phyloP scores from a whole-genome alignment of 495 filamentous ascomycete genomes.

The Hyaloscypha hepaticicola region DNA sequence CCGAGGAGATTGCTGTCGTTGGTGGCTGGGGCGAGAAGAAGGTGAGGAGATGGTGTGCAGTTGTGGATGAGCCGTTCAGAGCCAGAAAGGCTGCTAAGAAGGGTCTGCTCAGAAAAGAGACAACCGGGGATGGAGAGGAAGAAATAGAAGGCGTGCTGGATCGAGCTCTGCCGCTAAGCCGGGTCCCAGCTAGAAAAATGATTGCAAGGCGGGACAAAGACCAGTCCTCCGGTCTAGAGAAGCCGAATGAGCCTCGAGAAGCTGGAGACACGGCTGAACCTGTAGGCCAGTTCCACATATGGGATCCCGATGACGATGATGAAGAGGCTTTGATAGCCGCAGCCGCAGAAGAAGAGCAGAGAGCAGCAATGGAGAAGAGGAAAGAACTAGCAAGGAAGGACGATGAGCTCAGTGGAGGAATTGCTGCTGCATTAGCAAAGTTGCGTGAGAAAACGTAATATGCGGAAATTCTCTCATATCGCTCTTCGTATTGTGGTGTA shows the following conservation, averaged over 20 bases:
- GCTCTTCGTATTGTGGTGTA: too few relatives aligned
- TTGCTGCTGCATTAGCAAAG: constrained; percentile 53
- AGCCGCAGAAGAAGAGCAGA: constrained; percentile 39
- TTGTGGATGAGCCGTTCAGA: constrained; percentile 81
- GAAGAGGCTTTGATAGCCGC: constrained; percentile 49
- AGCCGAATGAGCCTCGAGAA: neutral
- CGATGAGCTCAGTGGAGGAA: constrained; percentile 48
- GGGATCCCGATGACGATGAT: constrained; percentile 46
- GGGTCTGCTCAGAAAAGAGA: constrained; percentile 33
- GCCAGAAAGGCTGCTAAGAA: constrained; percentile 65
- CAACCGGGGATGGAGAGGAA: constrained; percentile 24
- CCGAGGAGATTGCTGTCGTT: constrained; percentile 78
- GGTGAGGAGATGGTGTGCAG: constrained; percentile 76
- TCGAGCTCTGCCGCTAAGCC: constrained; percentile 40
- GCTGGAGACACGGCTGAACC: constrained; percentile 12
- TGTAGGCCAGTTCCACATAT: constrained; percentile 16
- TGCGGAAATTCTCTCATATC: too few relatives aligned
- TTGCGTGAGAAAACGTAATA: constrained; percentile 39
- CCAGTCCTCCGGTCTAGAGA: neutral
- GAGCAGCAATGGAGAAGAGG: constrained; percentile 29
- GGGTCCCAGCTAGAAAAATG: constrained; percentile 38
- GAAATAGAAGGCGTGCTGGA: constrained; percentile 23
- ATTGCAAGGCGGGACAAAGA: neutral
- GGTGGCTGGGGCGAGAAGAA: constrained; percentile 96
- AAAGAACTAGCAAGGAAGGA: constrained; percentile 31